Evolutionary conservation across 805 yeast species (phyloP), one percentile per base, ranked within the genome.

Genomic region (Lipomyces chichibuensis): DNA sequence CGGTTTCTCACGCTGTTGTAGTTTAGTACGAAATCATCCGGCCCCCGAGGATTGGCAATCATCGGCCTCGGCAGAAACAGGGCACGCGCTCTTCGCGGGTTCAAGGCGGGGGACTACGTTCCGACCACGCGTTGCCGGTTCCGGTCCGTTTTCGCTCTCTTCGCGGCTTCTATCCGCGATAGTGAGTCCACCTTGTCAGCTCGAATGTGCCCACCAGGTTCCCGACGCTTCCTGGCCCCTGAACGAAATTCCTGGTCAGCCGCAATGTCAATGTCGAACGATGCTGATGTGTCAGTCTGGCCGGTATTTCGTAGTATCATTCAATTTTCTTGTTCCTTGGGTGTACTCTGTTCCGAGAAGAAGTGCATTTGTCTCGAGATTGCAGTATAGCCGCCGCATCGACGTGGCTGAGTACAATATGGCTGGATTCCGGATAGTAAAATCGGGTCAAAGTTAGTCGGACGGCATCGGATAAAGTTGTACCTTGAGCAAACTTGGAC

Each of bases 241-340:
- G 32, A 29, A 29, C 32, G 7, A 29, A 29, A n/a, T n/a, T 61
- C 6, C 52, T 61, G 14, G 33, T 59, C 39, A 8, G 0, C 13
- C 64, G 60, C 8, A 59, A 61, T n/a, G 23, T 49, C 14, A 20
- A 23, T 9, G n/a, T n/a, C 17, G 33, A 27, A 27, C 9, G 65
- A 55, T 2, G 33, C 14, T 3, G 64, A 61, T 25, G 64, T 61
- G 55, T 23, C 7, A 20, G 37, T 61, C 23, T 8, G 64, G 3
- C 60, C 23, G 49, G 23, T 33, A 61, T 33, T 61, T 59, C 56
- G 3, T 32, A 6, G 17, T 27, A 8, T 61, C 64, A 4, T 61
- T 58, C 51, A 65, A 61, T 20, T 57, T 57, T 61, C 13, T 20
- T 61, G 29, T 61, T 53, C 59, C 1, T 23, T 6, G 59, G 59